These are phyloP conservation scores for Aspergillus calidoustus DNA, from an alignment of 2,329 filamentous ascomycete genomes.

Conservation along the genomic window DNA sequence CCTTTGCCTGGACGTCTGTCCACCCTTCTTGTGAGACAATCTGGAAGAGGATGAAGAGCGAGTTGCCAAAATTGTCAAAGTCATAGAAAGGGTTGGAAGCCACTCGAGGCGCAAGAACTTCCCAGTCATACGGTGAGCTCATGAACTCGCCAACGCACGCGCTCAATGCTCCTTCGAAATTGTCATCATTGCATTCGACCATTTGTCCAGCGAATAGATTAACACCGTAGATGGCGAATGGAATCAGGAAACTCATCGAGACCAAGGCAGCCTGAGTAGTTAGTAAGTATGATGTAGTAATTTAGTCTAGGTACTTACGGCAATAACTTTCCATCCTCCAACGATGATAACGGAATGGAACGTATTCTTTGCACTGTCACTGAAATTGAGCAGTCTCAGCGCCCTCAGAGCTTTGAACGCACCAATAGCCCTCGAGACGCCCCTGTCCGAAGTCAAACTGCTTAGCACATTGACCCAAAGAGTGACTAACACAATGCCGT, in stretches of 20 bases:
- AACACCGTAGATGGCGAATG: conserved; percentile 93
- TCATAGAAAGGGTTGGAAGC: conserved; percentile 82
- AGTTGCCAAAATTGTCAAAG: conserved; percentile 93
- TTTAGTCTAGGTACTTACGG: conserved; percentile 54
- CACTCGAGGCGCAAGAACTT: conserved; percentile 79
- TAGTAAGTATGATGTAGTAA: neutral
- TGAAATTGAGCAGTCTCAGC: conserved; percentile 88
- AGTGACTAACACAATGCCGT: conserved; percentile 86
- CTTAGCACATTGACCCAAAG: conserved; percentile 94
- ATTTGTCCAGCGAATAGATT: conserved; percentile 90
- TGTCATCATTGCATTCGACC: conserved; percentile 76
- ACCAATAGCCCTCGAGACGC: conserved; percentile 86
- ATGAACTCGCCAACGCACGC: conserved; percentile 86
- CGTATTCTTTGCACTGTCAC: conserved; percentile 91
- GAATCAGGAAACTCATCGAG: conserved; percentile 89
- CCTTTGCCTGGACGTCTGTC: conserved; percentile 87
- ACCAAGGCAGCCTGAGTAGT: conserved; percentile 76
- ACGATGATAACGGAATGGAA: conserved; percentile 96
- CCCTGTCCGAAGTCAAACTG: conserved; percentile 77
- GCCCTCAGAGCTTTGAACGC: conserved; percentile 97
- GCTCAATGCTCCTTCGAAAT: conserved; percentile 58
- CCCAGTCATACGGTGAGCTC: conserved; percentile 80
- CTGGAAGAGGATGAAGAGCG: conserved; percentile 95
- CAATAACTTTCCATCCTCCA: conserved; percentile 91
- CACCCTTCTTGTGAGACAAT: conserved; percentile 99